Percentiles rank a stretch among this genome's conserved stretches.
Conservation (phyloP, 768 basidiomycete genomes). For the Russula earlei region DNA sequence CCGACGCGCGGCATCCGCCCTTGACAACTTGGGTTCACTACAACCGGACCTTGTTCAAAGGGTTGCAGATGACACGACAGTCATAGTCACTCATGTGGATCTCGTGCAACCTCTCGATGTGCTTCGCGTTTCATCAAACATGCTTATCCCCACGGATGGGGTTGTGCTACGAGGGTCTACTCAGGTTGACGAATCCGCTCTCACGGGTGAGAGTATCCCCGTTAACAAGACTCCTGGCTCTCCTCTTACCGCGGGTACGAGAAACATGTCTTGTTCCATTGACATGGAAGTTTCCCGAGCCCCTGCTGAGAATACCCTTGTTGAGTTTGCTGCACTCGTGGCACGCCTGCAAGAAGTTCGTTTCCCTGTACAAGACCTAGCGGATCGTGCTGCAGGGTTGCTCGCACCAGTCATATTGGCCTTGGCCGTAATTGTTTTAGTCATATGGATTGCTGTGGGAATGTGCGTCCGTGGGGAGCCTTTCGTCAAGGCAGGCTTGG, state of each 20-base stretch:
- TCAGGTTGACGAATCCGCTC: conserved; percentile 34
- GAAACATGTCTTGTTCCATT: conserved; percentile 29
- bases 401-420: conserved; percentile 42
- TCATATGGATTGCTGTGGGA: conserved; percentile 31
- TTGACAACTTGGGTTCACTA: conserved; percentile 29
- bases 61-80: conserved; percentile 20
- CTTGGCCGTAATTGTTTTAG: conserved; percentile 31
- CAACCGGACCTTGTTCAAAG: conserved; percentile 28
- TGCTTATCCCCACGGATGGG: conserved; percentile 34
- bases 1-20: conserved; percentile 27
- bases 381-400: conserved; percentile 39
- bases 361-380: conserved; percentile 35
- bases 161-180: conserved; percentile 28
- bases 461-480: conserved; percentile 24
- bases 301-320: conserved; percentile 34
- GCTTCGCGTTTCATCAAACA: conserved; percentile 29
- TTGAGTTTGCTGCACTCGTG: conserved; percentile 31
- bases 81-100: conserved; percentile 22
- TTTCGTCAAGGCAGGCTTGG: conserved; percentile 24
- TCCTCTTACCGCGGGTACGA: conserved; percentile 32
- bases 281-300: conserved; percentile 30
- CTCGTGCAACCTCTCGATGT: conserved; percentile 32
- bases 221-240: conserved; percentile 29
- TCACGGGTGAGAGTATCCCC: conserved; percentile 35
- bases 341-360: conserved; percentile 30